Base-by-base conservation (phyloP, 176 grass and related monocot genomes). In the Zea luxurians region DNA sequence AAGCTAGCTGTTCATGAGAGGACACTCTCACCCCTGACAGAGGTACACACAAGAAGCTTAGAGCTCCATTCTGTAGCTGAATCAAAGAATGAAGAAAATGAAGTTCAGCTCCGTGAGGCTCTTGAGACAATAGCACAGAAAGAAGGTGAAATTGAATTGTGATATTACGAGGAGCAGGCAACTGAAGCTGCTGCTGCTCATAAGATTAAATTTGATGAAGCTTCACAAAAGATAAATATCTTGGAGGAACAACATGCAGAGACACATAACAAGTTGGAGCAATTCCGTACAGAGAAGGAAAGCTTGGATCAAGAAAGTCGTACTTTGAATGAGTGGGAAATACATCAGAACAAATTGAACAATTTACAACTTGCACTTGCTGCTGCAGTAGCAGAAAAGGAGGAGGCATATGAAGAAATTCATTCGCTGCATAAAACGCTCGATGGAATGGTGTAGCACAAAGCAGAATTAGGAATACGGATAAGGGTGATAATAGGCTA, bases 131-230 rank as follows among this genome's bases (percentile, higher is more conserved):
- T 88, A 77, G 46, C 65, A 68, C 65, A 57, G 69, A 97, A 83
- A 93, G 88, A 88, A 76, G 72, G 78, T 84, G 90, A 93, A 88
- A 83, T 88, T 65, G 88, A 97, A 69, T 70, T 91, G 41, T 86
- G 81, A 53, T 86, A 76, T 83, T 93, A 86, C 18, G 86, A 92
- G 80, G 89, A 98, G 70, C 88, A 88, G 47, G 85, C 76, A 75
- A 86, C 76, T 41, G 91, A 93, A 79, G 86, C 80, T 69, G 72
- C 85, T 84, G 52, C 73, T 11, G 20, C 63, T 84, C 62, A 75
- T 45, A 84, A 88, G 62, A 27, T 70, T 40, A 76, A 93, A 44
- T 81, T 82, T 80, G 80, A 90, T 64, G 83, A 88, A 82, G 67
- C 77, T 55, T 37, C 78, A 15, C 65, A 66, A 12, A 90, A 83